Evolutionary conservation across 2,329 filamentous ascomycete species (phyloP).

Genomic region (Diaporthe sp.): DNA sequence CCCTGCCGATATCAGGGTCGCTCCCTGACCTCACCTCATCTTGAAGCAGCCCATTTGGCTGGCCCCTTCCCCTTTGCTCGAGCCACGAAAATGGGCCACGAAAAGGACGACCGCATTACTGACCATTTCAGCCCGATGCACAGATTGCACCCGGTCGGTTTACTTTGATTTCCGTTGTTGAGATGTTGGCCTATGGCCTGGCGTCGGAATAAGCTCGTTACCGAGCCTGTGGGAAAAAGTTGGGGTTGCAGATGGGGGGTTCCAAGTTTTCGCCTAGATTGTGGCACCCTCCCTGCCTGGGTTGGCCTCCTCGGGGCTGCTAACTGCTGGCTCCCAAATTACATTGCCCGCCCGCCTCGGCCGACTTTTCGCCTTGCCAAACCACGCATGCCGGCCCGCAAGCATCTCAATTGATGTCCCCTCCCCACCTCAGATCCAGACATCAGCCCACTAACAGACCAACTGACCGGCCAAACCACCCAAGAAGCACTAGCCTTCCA

Average conservation of each 20-base stretch:
- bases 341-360: neutral
- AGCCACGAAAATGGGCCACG: conserved; percentile 11
- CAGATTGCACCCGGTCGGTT: neutral
- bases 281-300: conserved; percentile 3
- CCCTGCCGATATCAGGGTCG: conserved; percentile 45
- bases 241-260: conserved; percentile 29
- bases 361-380: neutral
- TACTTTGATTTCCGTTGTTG: neutral
- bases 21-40: conserved; percentile 33
- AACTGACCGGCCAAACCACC: neutral
- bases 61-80: neutral
- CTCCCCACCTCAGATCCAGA: conserved; percentile 16
- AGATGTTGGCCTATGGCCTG: neutral
- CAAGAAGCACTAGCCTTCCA: neutral
- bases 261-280: conserved; percentile 24
- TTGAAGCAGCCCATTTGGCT: conserved; percentile 6
- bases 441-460: conserved; percentile 21
- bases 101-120: neutral
- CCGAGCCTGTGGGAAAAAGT: conserved; percentile 28
- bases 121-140: neutral
- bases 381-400: neutral
- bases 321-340: neutral
- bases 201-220: conserved; percentile 36
- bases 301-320: neutral
- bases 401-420: conserved; percentile 15